Conservation (phyloP, 805 yeast species). For the Ogataea trehaloabstinens region DNA sequence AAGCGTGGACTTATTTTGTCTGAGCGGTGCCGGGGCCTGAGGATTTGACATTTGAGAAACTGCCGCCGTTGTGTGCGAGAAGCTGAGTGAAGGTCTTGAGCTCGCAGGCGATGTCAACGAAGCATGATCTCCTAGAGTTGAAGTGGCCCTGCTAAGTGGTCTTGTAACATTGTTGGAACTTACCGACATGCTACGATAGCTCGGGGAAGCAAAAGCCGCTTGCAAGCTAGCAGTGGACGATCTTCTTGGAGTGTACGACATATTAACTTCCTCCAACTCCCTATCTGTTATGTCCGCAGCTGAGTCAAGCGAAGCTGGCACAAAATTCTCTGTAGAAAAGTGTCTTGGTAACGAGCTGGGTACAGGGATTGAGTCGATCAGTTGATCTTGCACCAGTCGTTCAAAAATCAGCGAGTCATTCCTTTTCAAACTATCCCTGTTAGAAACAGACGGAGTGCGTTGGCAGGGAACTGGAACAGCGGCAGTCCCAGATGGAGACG, state of each 20-base stretch:
- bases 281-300: constrained; percentile 41
- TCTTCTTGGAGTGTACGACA: constrained; percentile 50
- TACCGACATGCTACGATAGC: constrained; percentile 17
- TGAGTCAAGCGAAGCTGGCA: constrained; percentile 57
- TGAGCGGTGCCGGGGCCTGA: constrained; percentile 24
- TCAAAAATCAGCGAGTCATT: constrained; percentile 58
- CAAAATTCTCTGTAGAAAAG: constrained; percentile 47
- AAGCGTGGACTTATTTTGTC: constrained; percentile 33
- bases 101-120: constrained; percentile 5
- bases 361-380: constrained; percentile 30
- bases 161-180: constrained; percentile 20
- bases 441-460: constrained; percentile 3
- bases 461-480: constrained; percentile 3
- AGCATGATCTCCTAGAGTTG: constrained; percentile 28
- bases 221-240: constrained; percentile 52
- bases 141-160: constrained; percentile 20
- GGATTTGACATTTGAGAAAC: constrained; percentile 9
- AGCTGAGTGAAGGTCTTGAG: constrained; percentile 10
- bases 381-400: constrained; percentile 62
- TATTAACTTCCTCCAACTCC: constrained; percentile 37
- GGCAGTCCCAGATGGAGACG: constrained; percentile 8
- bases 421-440: constrained; percentile 9
- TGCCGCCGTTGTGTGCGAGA: constrained; percentile 11
- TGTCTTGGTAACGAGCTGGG: constrained; percentile 33
- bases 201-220: constrained; percentile 29